Base-by-base conservation (phyloP, 139 green algal genomes). In the Chlorella vulgaris region DNA sequence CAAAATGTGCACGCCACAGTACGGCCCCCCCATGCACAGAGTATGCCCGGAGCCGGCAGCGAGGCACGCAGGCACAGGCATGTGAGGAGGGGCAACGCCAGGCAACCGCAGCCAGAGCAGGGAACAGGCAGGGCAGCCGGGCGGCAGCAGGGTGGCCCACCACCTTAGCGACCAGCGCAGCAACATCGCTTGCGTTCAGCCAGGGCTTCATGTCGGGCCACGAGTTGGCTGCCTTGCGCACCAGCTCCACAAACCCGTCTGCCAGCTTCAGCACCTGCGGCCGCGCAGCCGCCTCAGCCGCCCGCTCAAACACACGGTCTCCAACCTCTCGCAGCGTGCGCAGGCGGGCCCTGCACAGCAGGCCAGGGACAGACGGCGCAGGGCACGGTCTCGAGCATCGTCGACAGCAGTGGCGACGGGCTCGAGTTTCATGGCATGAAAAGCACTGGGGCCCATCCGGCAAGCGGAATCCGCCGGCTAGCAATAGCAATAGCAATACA, bases 201-300 rank as follows among this genome's bases (percentile, higher is more conserved):
- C 93, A 98, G n/a, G 94, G 94, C 87, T 96, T 97, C 60, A 62
- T 90, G 10, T 93, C 87, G 13, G 78, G 51, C 93, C 94, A 98
- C 58, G 76, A 60, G 63, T 88, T 87, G 10, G 86, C 67, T 24
- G 85, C 66, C 39, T 91, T 84, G 2, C 67, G 43, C 2, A 86
- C 78, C 33, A 93, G 75, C 39, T 88, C 89, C 21, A 94, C 69
- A 42, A 91, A 89, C 38, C 89, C 83, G 2, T 69, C 68, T 18
- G 88, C 83, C 33, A 62, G 53, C 61, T 86, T 51, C n/a, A 96
- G 36, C 8, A 66, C 83, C 80, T 85, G 38, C 15, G 91, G 89
- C 33, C 92, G 81, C 24, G 68, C 67, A 38, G 61, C 76, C 1
- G 84, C 69, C 85, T 96, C 91, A 6, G 50, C 74, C 26, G 82